Percentiles rank a stretch among this genome's conserved stretches.
Evolutionary conservation across 305 asterid genomes (phyloP).

Genomic region (Fraxinus baroniana): DNA sequence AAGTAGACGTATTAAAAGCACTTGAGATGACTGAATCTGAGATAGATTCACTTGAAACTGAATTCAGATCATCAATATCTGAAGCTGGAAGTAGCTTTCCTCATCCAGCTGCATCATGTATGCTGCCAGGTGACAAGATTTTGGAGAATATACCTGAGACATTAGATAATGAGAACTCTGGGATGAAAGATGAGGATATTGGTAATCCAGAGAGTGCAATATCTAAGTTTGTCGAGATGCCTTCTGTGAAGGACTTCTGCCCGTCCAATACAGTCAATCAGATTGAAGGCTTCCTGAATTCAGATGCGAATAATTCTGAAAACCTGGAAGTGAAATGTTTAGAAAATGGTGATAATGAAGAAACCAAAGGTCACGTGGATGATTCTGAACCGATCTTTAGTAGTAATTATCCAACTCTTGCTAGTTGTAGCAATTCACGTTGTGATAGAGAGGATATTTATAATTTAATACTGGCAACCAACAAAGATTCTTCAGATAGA

Average conservation of each 20-base stretch:
- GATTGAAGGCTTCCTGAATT: conserved; percentile 26
- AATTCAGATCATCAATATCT: conserved; percentile 33
- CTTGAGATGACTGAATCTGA: conserved; percentile 45
- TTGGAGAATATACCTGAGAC: conserved; percentile 33
- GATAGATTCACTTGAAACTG: conserved; percentile 47
- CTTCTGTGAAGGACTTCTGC: conserved; percentile 34
- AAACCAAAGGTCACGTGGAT: conserved; percentile 26
- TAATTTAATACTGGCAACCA: conserved; percentile 58
- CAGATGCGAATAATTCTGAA: conserved; percentile 32
- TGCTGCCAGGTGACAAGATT: conserved; percentile 31
- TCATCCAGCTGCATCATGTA: conserved; percentile 29
- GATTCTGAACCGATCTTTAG: conserved; percentile 28
- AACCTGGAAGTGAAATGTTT: conserved; percentile 31
- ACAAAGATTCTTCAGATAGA: conserved; percentile 42
- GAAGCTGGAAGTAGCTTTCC: conserved; percentile 20
- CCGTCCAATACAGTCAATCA: conserved; percentile 31
- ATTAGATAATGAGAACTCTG: conserved; percentile 28
- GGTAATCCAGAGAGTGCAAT: conserved; percentile 67
- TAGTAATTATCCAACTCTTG: conserved; percentile 23
- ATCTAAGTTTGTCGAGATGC: conserved; percentile 45
- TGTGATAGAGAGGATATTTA: conserved; percentile 31
- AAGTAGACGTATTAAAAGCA: conserved; percentile 37
- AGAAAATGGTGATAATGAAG: conserved; percentile 31
- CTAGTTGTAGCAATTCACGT: conserved; percentile 23
- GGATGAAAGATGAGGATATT: conserved; percentile 47